phyloP scores from a whole-genome alignment of 257 asterid genomes.

The Solanum commersonii region DNA sequence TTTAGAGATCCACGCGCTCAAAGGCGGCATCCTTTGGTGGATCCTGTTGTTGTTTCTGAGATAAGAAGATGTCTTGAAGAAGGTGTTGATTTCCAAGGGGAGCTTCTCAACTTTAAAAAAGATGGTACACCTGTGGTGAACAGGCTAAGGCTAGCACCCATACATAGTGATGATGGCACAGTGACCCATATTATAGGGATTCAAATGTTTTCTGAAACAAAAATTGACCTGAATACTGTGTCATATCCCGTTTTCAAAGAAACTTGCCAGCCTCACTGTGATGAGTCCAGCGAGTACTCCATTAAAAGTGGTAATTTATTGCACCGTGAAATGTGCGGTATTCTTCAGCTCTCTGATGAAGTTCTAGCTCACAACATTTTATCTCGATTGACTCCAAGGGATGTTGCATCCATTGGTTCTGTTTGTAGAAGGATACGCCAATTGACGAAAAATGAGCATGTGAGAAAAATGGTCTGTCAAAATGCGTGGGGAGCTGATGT shows the following conservation, averaged over 20 bases:
- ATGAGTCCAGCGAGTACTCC: conserved; percentile 24
- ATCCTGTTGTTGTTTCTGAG: conserved; percentile 87
- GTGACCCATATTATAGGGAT: conserved; percentile 76
- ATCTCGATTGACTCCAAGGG: conserved; percentile 76
- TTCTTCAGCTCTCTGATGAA: conserved; percentile 81
- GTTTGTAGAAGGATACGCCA: conserved; percentile 74
- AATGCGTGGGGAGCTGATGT: conserved; percentile 94
- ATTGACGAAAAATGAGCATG: conserved; percentile 67
- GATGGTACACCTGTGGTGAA: conserved; percentile 85
- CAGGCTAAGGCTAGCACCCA: conserved; percentile 67
- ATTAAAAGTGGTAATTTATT: conserved; percentile 24
- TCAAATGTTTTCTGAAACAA: conserved; percentile 64
- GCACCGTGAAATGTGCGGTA: conserved; percentile 37
- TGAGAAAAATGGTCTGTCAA: conserved; percentile 81
- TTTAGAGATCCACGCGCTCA: conserved; percentile 80
- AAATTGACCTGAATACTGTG: conserved; percentile 52
- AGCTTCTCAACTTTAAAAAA: conserved; percentile 86
- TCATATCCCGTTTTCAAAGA: conserved; percentile 85
- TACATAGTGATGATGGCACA: conserved; percentile 69
- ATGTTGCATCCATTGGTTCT: conserved; percentile 84
- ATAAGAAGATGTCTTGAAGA: conserved; percentile 76
- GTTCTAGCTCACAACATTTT: conserved; percentile 78
- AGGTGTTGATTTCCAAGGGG: conserved; percentile 86
- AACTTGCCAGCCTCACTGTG: conserved; percentile 28
- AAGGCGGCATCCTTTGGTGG: conserved; percentile 90